Conservation (phyloP, 768 basidiomycete genomes). For the Phlegmacium glaucopus region DNA sequence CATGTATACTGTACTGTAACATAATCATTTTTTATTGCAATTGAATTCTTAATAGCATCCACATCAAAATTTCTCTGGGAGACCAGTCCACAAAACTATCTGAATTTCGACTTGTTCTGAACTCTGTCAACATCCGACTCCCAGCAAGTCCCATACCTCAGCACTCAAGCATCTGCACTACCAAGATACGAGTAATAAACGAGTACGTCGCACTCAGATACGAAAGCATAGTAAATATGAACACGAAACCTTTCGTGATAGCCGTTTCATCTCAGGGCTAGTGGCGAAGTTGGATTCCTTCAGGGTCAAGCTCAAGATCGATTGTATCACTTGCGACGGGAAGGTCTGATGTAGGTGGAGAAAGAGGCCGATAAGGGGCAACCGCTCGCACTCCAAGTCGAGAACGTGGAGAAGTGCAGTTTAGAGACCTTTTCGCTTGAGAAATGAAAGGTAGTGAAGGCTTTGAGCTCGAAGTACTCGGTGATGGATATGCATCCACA, state of each 20-base stretch:
- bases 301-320: slow-evolving; percentile 9
- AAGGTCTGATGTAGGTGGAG: slow-evolving; percentile 17
- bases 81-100: slow-evolving; percentile 8
- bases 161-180: slow-evolving; percentile 15
- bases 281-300: slow-evolving; percentile 5
- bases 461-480: background rate
- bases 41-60: too few relatives aligned
- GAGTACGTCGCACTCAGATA: background rate
- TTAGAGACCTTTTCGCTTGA: background rate
- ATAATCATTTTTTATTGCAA: too few relatives aligned
- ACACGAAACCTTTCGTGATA: slow-evolving; percentile 12
- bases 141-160: slow-evolving; percentile 8
- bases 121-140: too few relatives aligned
- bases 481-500: background rate
- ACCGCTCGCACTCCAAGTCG: background rate
- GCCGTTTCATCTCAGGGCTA: slow-evolving; percentile 7
- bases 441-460: background rate
- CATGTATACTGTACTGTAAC: too few relatives aligned
- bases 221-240: background rate
- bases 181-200: slow-evolving; percentile 6
- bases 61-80: too few relatives aligned
- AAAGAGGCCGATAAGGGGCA: slow-evolving; percentile 9
- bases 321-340: background rate
- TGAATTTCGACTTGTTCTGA: too few relatives aligned
- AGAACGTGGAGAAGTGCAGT: background rate